Evolutionary conservation across 1,284 basidiomycete genomes (phyloP).

Genomic region (Laetiporus sulphureus): DNA sequence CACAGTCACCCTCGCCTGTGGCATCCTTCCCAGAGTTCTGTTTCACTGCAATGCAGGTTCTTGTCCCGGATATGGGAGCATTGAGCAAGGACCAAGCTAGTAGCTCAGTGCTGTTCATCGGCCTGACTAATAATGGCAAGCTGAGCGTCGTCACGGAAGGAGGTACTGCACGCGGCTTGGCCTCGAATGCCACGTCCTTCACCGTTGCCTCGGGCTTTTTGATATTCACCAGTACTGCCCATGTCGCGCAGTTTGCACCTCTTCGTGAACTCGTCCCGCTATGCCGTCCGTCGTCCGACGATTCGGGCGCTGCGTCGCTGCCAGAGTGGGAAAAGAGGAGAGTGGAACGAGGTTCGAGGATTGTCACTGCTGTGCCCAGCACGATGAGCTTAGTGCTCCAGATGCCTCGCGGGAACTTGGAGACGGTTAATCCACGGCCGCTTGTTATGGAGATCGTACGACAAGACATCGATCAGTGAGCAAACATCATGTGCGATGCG

Average conservation of each 20-base stretch:
- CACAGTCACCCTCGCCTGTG: constrained; percentile 21
- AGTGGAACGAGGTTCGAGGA: constrained; percentile 82
- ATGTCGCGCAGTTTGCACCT: constrained; percentile 77
- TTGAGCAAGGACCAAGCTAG: constrained; percentile 4
- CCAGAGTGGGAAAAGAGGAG: constrained; percentile 65
- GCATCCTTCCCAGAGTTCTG: constrained; percentile 58
- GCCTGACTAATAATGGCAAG: constrained; percentile 61
- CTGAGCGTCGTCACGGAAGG: constrained; percentile 40
- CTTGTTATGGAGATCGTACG: constrained; percentile 83
- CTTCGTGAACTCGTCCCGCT: constrained; percentile 29
- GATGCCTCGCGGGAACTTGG: constrained; percentile 97
- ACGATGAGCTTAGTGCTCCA: constrained; percentile 90
- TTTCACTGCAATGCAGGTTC: constrained; percentile 27
- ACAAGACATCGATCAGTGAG: constrained; percentile 68
- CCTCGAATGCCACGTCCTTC: constrained; percentile 76
- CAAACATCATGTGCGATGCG: constrained; percentile 9
- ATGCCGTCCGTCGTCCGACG: constrained; percentile 22
- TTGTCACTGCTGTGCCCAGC: constrained; percentile 81
- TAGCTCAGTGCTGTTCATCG: constrained; percentile 43
- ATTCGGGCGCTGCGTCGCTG: constrained; percentile 23
- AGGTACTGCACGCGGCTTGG: constrained; percentile 29
- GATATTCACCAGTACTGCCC: constrained; percentile 82
- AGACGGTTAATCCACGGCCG: constrained; percentile 91
- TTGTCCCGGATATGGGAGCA: constrained; percentile 12
- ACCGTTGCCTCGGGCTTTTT: constrained; percentile 75